These are phyloP conservation scores for Plasmopara viticola DNA, from an alignment of 352 stramenopile genomes.

Conservation along the genomic window DNA sequence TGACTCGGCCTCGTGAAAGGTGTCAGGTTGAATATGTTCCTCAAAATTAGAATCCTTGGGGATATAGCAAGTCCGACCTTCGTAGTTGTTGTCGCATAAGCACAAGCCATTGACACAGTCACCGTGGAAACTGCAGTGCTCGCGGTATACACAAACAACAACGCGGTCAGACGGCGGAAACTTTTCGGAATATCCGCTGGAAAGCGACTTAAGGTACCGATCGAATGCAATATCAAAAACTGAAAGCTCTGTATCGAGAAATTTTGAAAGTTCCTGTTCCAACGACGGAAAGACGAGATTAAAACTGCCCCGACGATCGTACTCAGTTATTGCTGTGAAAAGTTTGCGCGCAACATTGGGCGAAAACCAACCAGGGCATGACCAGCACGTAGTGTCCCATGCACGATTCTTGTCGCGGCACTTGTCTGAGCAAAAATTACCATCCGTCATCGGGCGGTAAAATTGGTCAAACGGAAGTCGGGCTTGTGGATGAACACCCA, in stretches of 20 bases:
- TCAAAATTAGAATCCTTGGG: conserved; percentile 47
- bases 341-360: conserved; percentile 48
- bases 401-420: conserved; percentile 50
- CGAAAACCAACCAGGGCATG: conserved; percentile 66
- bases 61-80: conserved; percentile 79
- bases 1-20: conserved; percentile 32
- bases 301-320: conserved; percentile 62
- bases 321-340: conserved; percentile 52
- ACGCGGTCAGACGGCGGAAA: conserved; percentile 31
- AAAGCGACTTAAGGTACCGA: conserved; percentile 71
- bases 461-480: conserved; percentile 55
- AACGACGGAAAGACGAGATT: conserved; percentile 62
- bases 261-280: conserved; percentile 50
- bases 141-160: conserved; percentile 65
- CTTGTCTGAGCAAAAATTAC: conserved; percentile 52
- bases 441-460: conserved; percentile 32
- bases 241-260: conserved; percentile 45
- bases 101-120: conserved; percentile 80
- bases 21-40: conserved; percentile 20
- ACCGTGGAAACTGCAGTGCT: conserved; percentile 75
- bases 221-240: conserved; percentile 63
- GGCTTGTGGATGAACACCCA: conserved; percentile 61
- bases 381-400: conserved; percentile 73
- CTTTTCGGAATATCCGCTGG: conserved; percentile 32
- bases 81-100: conserved; percentile 61